Evolutionary conservation across 73 alveolate species (phyloP).

Genomic region (Blepharisma stoltei): DNA sequence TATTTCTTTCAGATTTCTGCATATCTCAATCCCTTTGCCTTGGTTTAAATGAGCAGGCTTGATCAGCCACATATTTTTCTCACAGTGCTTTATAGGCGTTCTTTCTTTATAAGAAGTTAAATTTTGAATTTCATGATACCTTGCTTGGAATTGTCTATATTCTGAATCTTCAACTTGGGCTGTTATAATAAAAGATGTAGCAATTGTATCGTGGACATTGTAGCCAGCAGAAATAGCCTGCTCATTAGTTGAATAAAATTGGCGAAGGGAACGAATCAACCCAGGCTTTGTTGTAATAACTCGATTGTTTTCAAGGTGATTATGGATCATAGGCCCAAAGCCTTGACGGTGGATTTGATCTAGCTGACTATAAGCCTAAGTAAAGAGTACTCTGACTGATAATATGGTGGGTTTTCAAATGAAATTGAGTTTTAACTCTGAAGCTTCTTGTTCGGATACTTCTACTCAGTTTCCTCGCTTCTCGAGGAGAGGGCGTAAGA

Average conservation of each 20-base stretch:
- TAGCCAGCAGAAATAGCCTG: conserved; percentile 54
- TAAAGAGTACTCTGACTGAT: conserved; percentile 42
- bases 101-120: conserved; percentile 42
- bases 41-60: conserved; percentile 84
- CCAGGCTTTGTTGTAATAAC: conserved; percentile 63
- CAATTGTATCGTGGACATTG: conserved; percentile 55
- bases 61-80: conserved; percentile 81
- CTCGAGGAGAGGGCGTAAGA: conserved; percentile 42
- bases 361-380: conserved; percentile 37
- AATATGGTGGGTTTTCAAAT: conserved; percentile 56
- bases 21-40: conserved; percentile 91
- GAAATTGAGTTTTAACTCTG: conserved; percentile 40
- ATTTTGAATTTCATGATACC: conserved; percentile 50
- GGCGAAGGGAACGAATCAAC: conserved; percentile 51
- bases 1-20: conserved; percentile 74
- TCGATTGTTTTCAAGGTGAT: conserved; percentile 53
- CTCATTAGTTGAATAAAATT: conserved; percentile 42
- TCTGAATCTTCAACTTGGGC: conserved; percentile 45
- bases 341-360: conserved; percentile 31
- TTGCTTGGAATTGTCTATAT: conserved; percentile 31
- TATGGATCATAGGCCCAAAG: conserved; percentile 36
- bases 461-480: conserved; percentile 67
- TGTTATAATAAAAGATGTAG: conserved; percentile 55
- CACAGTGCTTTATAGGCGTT: conserved; percentile 76
- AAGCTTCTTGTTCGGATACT: conserved; percentile 40